Conservation (phyloP, 106 monocot species). For the Dendrobium catenatum region DNA sequence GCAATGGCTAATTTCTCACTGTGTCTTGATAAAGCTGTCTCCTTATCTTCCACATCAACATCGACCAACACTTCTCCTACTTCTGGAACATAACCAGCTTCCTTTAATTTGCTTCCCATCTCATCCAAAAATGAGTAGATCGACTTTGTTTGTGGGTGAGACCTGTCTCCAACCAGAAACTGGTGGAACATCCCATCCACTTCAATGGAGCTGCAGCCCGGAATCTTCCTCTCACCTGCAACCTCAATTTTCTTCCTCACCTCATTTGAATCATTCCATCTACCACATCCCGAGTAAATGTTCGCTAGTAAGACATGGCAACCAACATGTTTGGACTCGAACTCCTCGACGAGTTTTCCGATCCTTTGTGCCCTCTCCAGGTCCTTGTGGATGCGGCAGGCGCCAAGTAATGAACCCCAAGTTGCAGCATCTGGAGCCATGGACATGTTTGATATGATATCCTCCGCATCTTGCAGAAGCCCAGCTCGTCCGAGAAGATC, state of each 20-base stretch:
- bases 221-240: slow-evolving; percentile 13
- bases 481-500: slow-evolving; percentile 54
- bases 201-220: slow-evolving; percentile 34
- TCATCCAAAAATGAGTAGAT: slow-evolving; percentile 25
- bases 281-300: slow-evolving; percentile 13
- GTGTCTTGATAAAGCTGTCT: slow-evolving; percentile 26
- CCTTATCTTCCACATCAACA: slow-evolving; percentile 31
- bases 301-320: slow-evolving; percentile 28
- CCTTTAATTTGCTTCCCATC: slow-evolving; percentile 14
- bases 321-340: slow-evolving; percentile 17
- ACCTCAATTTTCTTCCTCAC: slow-evolving; percentile 18
- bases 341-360: slow-evolving; percentile 14
- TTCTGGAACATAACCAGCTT: slow-evolving; percentile 20
- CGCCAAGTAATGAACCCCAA: slow-evolving; percentile 38
- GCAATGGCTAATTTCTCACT: slow-evolving; percentile 35
- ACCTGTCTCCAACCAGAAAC: slow-evolving; percentile 24
- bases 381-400: slow-evolving; percentile 32
- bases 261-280: slow-evolving; percentile 22
- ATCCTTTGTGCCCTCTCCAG: slow-evolving; percentile 17
- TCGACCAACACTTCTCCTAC: slow-evolving; percentile 26
- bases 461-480: slow-evolving; percentile 34
- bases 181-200: slow-evolving; percentile 25
- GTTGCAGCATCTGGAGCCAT: slow-evolving; percentile 26
- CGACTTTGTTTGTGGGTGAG: slow-evolving; percentile 19
- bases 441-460: slow-evolving; percentile 33